These are phyloP conservation scores for Vigna hirtella DNA, from an alignment of 306 rosid genomes.

Conservation along the genomic window DNA sequence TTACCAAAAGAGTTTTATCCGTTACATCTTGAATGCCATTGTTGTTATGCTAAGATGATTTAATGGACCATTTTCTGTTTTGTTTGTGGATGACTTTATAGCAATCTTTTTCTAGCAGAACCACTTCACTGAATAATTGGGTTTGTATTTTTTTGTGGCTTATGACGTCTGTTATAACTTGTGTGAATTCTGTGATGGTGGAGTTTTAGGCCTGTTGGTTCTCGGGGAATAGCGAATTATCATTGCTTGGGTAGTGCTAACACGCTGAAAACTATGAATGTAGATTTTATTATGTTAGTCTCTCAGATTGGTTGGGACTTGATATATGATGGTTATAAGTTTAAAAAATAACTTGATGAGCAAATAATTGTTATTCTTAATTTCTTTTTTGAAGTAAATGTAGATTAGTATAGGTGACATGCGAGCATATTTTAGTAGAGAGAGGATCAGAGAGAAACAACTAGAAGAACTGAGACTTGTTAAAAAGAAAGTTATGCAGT, in stretches of 20 bases:
- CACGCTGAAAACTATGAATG: background rate
- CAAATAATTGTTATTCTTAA: conserved; percentile 3
- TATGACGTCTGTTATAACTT: background rate
- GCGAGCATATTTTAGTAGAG: background rate
- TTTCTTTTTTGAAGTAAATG: background rate
- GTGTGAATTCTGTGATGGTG: background rate
- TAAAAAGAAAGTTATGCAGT: background rate
- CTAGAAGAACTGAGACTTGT: background rate
- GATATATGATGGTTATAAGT: background rate
- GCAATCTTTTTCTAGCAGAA: conserved; percentile 10
- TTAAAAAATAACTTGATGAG: background rate
- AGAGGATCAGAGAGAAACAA: no score
- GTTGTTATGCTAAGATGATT: conserved; percentile 18
- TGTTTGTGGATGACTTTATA: conserved; percentile 17
- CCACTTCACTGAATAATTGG: background rate
- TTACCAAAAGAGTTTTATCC: background rate
- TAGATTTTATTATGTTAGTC: background rate
- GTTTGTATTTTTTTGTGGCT: background rate
- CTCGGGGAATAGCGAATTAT: conserved; percentile 1
- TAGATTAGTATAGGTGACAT: background rate
- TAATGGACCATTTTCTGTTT: conserved; percentile 2
- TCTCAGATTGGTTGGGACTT: conserved; percentile 1
- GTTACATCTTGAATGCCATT: background rate
- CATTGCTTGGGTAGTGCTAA: background rate
- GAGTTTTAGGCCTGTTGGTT: conserved; percentile 13